A percentile compares a stretch with the other conserved stretches of the same genome.
Evolutionary conservation across 352 stramenopile genomes (phyloP).

Genomic region (Phytophthora niederhauseri): DNA sequence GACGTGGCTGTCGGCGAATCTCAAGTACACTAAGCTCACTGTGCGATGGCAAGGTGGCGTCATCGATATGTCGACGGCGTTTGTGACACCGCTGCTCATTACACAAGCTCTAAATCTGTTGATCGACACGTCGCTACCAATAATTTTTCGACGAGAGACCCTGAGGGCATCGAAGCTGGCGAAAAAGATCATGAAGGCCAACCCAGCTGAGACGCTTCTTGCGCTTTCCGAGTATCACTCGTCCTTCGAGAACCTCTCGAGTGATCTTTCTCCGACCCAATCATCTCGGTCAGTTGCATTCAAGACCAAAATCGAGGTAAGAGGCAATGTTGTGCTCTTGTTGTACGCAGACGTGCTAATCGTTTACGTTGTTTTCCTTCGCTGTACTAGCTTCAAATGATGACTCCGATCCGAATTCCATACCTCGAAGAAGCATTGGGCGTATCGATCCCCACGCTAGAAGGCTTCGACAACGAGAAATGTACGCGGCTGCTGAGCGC

Average conservation of each 20-base stretch:
- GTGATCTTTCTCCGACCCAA: conserved; percentile 32
- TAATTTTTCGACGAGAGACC: conserved; percentile 66
- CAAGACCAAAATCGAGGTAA: conserved; percentile 84
- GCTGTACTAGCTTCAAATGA: conserved; percentile 76
- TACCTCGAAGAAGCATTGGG: conserved; percentile 83
- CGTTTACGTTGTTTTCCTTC: conserved; percentile 5
- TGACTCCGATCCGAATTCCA: conserved; percentile 88
- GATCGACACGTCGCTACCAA: conserved; percentile 80
- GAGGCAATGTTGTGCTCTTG: conserved; percentile 3
- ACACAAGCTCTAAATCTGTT: conserved; percentile 86
- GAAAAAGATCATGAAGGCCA: conserved; percentile 83
- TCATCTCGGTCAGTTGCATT: conserved; percentile 56
- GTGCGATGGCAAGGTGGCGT: conserved; percentile 84
- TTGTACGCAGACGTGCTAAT: background rate
- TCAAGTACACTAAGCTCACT: conserved; percentile 83
- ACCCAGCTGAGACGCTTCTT: conserved; percentile 80
- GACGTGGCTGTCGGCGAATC: conserved; percentile 76
- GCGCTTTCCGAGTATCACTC: conserved; percentile 85
- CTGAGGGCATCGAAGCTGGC: conserved; percentile 77
- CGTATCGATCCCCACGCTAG: conserved; percentile 74
- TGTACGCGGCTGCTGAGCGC: conserved; percentile 35
- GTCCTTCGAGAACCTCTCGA: conserved; percentile 71
- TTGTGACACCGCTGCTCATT: conserved; percentile 86
- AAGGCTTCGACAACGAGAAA: conserved; percentile 86
- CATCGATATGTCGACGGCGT: conserved; percentile 89